Percentiles rank a stretch among this genome's conserved stretches.
phyloP scores from a whole-genome alignment of 2,329 filamentous ascomycete genomes.

The Akanthomyces uredinophilus region DNA sequence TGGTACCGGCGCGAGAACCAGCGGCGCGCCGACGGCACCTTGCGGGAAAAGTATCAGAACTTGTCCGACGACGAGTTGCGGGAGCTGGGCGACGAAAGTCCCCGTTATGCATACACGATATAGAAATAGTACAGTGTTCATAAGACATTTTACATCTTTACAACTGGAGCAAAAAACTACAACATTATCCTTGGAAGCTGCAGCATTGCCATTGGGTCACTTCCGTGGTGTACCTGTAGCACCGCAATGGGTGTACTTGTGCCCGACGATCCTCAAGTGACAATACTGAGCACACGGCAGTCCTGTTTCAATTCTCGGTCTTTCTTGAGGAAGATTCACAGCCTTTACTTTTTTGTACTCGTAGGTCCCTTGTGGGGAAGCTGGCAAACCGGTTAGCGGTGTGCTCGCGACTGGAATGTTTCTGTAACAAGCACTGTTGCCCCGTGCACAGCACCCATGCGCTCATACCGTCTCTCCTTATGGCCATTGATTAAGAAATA shows the following conservation, averaged over 20 bases:
- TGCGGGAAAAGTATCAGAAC: slow-evolving; percentile 34
- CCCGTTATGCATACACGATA: slow-evolving; percentile 42
- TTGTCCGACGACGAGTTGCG: slow-evolving; percentile 43
- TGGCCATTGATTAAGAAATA: not conserved
- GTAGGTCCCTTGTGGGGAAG: not conserved
- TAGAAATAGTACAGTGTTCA: slow-evolving; percentile 16
- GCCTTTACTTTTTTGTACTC: no score
- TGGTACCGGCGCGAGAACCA: slow-evolving; percentile 46
- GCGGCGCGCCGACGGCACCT: slow-evolving; percentile 34
- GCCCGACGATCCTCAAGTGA: no score
- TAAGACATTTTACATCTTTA: not conserved
- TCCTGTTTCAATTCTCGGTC: no score
- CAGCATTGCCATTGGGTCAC: no score
- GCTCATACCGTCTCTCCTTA: no score
- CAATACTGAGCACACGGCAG: no score
- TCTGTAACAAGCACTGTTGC: slow-evolving; percentile 2
- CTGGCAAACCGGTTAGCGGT: not conserved
- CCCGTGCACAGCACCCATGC: not conserved
- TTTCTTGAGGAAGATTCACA: no score
- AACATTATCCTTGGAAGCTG: no score
- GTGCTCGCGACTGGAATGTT: not conserved
- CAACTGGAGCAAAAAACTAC: not conserved
- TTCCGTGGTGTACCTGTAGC: no score
- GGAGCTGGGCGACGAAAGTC: slow-evolving; percentile 49
- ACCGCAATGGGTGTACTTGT: no score